A percentile compares a stretch with the other conserved stretches of the same genome.
Conservation (phyloP, 164 flowering plant genomes). For the Annona cherimola region DNA sequence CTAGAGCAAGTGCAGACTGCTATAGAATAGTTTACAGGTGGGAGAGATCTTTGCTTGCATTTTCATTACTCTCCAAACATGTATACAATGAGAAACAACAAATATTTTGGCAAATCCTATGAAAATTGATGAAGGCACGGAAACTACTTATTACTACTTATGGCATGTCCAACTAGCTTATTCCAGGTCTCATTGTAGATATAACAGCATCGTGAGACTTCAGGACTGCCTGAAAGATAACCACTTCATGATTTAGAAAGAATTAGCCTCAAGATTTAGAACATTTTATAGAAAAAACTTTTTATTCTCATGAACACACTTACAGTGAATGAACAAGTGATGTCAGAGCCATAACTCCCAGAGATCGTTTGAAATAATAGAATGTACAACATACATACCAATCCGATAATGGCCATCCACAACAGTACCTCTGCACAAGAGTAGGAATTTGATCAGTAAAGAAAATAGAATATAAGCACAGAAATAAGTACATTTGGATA, state of each 20-base stretch:
- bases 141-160: neutral
- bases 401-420: too few species aligned
- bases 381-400: too few species aligned
- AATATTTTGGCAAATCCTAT: too few species aligned
- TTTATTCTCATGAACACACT: slow-evolving; percentile 20
- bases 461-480: too few species aligned
- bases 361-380: too few species aligned
- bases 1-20: slow-evolving; percentile 63
- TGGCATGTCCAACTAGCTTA: slow-evolving; percentile 72
- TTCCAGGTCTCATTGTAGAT: slow-evolving; percentile 79
- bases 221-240: slow-evolving; percentile 76
- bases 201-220: slow-evolving; percentile 81
- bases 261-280: neutral
- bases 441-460: too few species aligned
- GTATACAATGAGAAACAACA: too few species aligned
- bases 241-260: neutral
- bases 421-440: too few species aligned
- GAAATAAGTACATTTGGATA: too few species aligned
- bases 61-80: too few species aligned
- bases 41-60: too few species aligned
- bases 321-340: slow-evolving; percentile 91
- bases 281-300: neutral
- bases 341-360: slow-evolving; percentile 72
- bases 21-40: slow-evolving; percentile 2
- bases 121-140: neutral